Evolutionary conservation across 148 eudicot genomes (phyloP), one percentile per base, ranked within the genome.

Genomic region (Pharnaceum exiguum): DNA sequence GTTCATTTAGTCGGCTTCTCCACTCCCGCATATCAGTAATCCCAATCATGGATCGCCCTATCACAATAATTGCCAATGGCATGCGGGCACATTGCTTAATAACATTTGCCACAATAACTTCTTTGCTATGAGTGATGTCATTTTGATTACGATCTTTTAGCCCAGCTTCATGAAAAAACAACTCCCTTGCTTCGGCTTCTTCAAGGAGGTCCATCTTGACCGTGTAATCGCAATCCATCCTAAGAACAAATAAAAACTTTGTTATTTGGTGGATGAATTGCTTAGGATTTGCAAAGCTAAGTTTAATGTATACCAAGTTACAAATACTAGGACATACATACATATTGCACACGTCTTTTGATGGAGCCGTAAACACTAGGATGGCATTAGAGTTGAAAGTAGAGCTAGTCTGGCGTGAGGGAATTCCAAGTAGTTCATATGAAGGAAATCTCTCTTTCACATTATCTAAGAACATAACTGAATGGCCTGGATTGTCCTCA

Each of bases 51-150:
- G 66, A 49, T 7, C 44, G 43, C 8, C 56, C 66, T 37, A 62
- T 62, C 1, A 62, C 12, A n/a, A 29, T 37, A 25, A 62, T 49
- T 4, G 57, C 66, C 28, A 62, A 38, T 8, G 66, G 66, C 66
- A 62, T 62, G 5, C 48, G 8, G 3, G 56, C 66, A 26, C 66
- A 62, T 48, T 62, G 31, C 8, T 26, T 27, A 2, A 47, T 57
- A 15, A 62, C 53, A 23, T 25, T 9, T 7, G 25, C 16, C 10
- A 55, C 65, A n/a, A n/a, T n/a, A 3, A 47, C 33, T 5, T 5
- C 1, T 18, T 36, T 10, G 24, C 37, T 62, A 17, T 28, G 29
- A 1, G 4, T 18, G 22, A 23, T 30, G 22, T 5, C 17, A 4
- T 35, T 42, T 3, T 24, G 9, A 33, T 19, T 5, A 22, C 2